A percentile compares a stretch with the other conserved stretches of the same genome.
Evolutionary conservation across 352 stramenopile genomes (phyloP).

Genomic region (Phytophthora cryptogea): DNA sequence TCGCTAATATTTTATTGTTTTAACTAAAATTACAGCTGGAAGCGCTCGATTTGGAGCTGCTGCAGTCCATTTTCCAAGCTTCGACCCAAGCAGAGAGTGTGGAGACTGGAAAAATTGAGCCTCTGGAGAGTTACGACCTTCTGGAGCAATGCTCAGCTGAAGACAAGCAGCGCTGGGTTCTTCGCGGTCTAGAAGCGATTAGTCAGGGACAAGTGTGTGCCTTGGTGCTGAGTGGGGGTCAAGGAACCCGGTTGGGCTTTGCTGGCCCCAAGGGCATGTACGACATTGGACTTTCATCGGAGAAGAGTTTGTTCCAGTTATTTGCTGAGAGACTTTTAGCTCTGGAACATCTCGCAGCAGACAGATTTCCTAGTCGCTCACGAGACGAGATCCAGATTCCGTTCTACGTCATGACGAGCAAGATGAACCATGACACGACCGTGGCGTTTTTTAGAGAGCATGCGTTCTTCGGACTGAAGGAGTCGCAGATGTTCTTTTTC

Average conservation of each 20-base stretch:
- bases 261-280: constrained; percentile 95
- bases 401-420: constrained; percentile 98
- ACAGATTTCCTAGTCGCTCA: constrained; percentile 17
- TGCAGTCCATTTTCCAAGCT: constrained; percentile 68
- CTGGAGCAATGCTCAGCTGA: constrained; percentile 50
- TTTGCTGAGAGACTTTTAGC: constrained; percentile 91
- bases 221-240: constrained; percentile 93
- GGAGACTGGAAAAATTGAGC: constrained; percentile 47
- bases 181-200: constrained; percentile 82
- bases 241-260: constrained; percentile 98
- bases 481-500: constrained; percentile 95
- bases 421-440: constrained; percentile 95
- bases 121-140: constrained; percentile 66
- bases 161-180: constrained; percentile 51
- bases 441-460: constrained; percentile 89
- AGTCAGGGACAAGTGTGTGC: constrained; percentile 89
- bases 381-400: constrained; percentile 47
- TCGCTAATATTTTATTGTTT: neutral
- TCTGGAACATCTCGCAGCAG: constrained; percentile 54
- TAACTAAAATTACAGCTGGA: constrained; percentile 50
- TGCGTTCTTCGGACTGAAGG: constrained; percentile 91
- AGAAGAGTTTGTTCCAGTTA: constrained; percentile 94
- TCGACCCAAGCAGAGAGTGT: constrained; percentile 39
- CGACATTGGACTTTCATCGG: constrained; percentile 91
- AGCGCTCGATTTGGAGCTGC: constrained; percentile 62